Evolutionary conservation across 2,329 filamentous ascomycete species (phyloP).

Genomic region (Pseudogymnoascus destructans): DNA sequence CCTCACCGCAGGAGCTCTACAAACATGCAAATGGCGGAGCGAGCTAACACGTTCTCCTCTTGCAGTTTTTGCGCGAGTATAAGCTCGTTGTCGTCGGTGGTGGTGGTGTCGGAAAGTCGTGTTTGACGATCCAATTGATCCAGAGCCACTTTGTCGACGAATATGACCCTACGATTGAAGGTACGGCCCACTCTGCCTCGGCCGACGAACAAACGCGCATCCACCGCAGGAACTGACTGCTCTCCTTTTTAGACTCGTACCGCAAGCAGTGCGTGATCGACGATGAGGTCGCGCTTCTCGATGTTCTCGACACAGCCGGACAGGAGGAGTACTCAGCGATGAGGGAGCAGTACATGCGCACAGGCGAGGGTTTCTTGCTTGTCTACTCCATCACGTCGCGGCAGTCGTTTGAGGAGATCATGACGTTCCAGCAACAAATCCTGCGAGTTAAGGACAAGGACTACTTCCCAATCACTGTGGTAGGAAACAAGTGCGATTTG

Average conservation of each 20-base stretch:
- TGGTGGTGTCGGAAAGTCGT: constrained; percentile 97
- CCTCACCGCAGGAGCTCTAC: not conserved
- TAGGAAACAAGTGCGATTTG: constrained; percentile 98
- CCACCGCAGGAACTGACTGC: not conserved
- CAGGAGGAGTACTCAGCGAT: constrained; percentile 99
- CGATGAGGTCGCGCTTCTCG: constrained; percentile 91
- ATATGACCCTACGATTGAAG: constrained; percentile 99
- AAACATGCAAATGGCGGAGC: constrained; percentile 1
- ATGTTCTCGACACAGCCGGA: constrained; percentile 94
- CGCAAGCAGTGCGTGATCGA: constrained; percentile 99
- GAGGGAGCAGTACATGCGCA: constrained; percentile 99
- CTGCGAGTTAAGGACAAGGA: constrained; percentile 98
- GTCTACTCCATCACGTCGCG: constrained; percentile 97
- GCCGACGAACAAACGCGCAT: not conserved
- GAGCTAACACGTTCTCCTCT: not conserved
- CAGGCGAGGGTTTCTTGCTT: constrained; percentile 91
- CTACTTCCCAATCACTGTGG: constrained; percentile 98
- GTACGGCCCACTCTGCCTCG: constrained; percentile 35
- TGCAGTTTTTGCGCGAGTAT: constrained; percentile 76
- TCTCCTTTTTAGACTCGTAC: constrained; percentile 65
- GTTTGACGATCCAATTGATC: constrained; percentile 92
- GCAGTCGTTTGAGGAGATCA: constrained; percentile 96
- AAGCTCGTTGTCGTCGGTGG: constrained; percentile 95
- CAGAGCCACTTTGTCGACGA: constrained; percentile 98
- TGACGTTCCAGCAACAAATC: constrained; percentile 98